Base-by-base conservation (phyloP, 805 yeast genomes). In the Sugiyamaella lignohabitans region DNA sequence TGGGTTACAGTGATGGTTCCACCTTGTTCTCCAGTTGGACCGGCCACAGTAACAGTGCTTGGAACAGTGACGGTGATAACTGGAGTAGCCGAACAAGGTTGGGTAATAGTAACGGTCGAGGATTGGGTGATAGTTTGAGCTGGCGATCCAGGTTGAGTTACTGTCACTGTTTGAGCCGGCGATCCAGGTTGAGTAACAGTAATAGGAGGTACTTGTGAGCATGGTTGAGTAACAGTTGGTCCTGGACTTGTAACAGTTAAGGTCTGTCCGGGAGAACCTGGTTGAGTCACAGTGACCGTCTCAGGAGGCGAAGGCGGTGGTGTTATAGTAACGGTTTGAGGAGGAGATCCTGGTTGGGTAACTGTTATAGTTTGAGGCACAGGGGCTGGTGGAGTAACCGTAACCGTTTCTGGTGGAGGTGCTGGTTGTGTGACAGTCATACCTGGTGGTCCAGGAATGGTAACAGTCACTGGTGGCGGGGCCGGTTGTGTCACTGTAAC, bases 61-160 rank as follows among this genome's bases (percentile, higher is more conserved):
- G 45, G 11, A 8, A 27, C 32, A 8, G 32, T 27, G 14, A 27
- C 32, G 14, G 32, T 27, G 11, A 27, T 27, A 27, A 27, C 14
- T n/a, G 55, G 53, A 19, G 45, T 22, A 19, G 50, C 52, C 35
- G 41, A 41, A 21, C 40, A 24, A 5, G 32, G 41, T 40, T 22
- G 47, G 32, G 44, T 50, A 34, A 42, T 50, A 39, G 40, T 48
- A 38, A 27, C 34, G 37, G 46, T 40, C 10, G 49, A 43, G 6
- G 43, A 11, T 53, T 46, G 37, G 50, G 47, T 37, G 10, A 30
- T 19, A 11, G 47, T 38, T 11, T 38, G 38, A 19, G 47, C 48
- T 11, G 58, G 40, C 8, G 48, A 20, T 11, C 53, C 56, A 14
- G 59, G 60, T 35, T 46, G 49, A 20, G 62, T 48, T 18, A 54